These are phyloP conservation scores for Aspergillus brasiliensis DNA, from an alignment of 2,329 filamentous ascomycete species.

Conservation along the genomic window DNA sequence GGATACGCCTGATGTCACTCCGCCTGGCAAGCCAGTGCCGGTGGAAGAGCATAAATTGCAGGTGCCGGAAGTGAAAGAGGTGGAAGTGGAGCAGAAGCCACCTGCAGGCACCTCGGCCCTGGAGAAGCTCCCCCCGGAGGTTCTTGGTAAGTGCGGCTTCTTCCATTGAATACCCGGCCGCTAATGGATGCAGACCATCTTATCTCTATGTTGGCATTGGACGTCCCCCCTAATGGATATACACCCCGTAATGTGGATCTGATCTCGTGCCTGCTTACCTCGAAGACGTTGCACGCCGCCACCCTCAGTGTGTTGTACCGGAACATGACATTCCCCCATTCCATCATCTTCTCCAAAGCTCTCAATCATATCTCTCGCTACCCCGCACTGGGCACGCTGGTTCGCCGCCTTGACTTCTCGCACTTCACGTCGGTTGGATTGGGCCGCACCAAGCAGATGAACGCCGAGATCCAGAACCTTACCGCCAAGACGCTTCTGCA, in stretches of 20 bases:
- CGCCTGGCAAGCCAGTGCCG: conserved; percentile 17
- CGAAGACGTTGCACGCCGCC: conserved; percentile 70
- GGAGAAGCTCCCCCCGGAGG: conserved; percentile 69
- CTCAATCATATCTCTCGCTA: conserved; percentile 68
- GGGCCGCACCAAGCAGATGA: conserved; percentile 74
- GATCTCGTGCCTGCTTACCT: conserved; percentile 74
- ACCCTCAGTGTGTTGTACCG: conserved; percentile 76
- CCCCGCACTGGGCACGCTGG: conserved; percentile 70
- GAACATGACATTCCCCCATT: conserved; percentile 80
- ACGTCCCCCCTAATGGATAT: conserved; percentile 74
- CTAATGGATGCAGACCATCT: conserved; percentile 60
- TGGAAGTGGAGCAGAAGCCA: conserved; percentile 18
- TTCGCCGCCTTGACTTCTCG: conserved; percentile 79
- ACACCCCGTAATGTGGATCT: conserved; percentile 76
- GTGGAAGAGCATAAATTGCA: conserved; percentile 16
- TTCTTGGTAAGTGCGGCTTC: conserved; percentile 62
- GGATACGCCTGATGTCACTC: conserved; percentile 32
- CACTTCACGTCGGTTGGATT: conserved; percentile 81
- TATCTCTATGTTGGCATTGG: conserved; percentile 72
- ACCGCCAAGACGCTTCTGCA: conserved; percentile 71
- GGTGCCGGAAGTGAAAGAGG: conserved; percentile 14
- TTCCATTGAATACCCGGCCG: neutral
- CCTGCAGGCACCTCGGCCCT: conserved; percentile 53
- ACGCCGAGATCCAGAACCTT: conserved; percentile 72
- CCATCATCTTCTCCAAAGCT: conserved; percentile 80